These are phyloP conservation scores for Trametes gibbosa DNA, from an alignment of 768 basidiomycete species.

Conservation along the genomic window DNA sequence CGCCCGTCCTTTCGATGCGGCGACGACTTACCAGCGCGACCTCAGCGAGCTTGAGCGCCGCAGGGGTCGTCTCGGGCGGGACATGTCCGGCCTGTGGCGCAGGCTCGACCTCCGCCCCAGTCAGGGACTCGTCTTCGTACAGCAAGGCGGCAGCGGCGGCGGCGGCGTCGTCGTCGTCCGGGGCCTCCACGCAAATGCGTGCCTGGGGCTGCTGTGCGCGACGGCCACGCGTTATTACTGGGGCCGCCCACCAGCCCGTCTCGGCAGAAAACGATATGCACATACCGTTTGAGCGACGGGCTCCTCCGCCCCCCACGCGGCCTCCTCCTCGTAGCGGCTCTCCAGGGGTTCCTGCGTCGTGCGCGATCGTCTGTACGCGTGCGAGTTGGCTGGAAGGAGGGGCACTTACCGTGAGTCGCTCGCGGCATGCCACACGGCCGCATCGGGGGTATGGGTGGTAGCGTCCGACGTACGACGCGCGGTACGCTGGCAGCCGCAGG, in stretches of 20 bases:
- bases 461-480: not conserved
- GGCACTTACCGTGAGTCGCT: not conserved
- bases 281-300: not conserved
- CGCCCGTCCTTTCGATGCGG: too few species aligned
- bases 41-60: too few species aligned
- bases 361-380: not conserved
- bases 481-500: slow-evolving; percentile 3
- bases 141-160: too few species aligned
- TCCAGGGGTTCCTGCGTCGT: not conserved
- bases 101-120: not conserved
- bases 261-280: too few species aligned
- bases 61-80: not conserved
- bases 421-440: not conserved
- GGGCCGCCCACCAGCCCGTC: too few species aligned
- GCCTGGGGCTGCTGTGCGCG: not conserved
- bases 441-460: slow-evolving; percentile 3
- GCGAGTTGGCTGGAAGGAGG: not conserved
- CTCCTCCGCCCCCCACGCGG: not conserved
- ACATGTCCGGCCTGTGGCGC: not conserved
- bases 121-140: not conserved
- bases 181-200: not conserved
- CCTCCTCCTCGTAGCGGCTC: not conserved
- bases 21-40: too few species aligned
- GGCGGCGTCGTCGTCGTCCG: not conserved
- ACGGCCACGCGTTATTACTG: too few species aligned